Evolutionary conservation across 1,284 basidiomycete genomes (phyloP).

Genomic region (Xerocomus minutiporus): DNA sequence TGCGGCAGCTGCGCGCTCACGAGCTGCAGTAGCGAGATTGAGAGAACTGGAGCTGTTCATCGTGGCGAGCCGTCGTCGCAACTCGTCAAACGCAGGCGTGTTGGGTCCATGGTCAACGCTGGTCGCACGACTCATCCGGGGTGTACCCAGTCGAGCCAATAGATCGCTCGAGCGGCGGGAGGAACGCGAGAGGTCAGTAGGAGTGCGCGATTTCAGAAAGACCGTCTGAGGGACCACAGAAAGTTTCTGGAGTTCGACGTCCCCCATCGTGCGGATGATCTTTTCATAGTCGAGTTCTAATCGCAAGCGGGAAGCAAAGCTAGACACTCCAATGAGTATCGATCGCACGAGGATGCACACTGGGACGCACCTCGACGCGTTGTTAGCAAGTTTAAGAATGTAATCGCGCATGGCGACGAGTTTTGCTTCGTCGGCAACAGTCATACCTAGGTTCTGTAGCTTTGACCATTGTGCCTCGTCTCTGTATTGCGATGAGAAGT

Average conservation of each 20-base stretch:
- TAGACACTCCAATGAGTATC: constrained; percentile 27
- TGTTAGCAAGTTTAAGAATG: constrained; percentile 77
- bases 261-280: constrained; percentile 60
- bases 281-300: constrained; percentile 60
- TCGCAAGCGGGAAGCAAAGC: constrained; percentile 60
- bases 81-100: constrained; percentile 65
- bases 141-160: constrained; percentile 41
- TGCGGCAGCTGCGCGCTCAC: constrained; percentile 37
- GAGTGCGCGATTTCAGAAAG: constrained; percentile 65
- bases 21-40: constrained; percentile 40
- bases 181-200: constrained; percentile 38
- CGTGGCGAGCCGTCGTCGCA: constrained; percentile 63
- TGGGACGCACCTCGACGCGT: constrained; percentile 50
- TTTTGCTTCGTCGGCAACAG: constrained; percentile 72
- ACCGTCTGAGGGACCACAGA: constrained; percentile 94
- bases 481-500: constrained; percentile 36
- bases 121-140: constrained; percentile 41
- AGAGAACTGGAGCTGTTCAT: constrained; percentile 67
- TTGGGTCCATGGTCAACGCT: constrained; percentile 41
- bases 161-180: constrained; percentile 34
- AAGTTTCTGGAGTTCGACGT: constrained; percentile 75
- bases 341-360: neutral
- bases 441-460: constrained; percentile 81
- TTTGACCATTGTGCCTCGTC: constrained; percentile 72
- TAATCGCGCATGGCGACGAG: constrained; percentile 84